Conservation (phyloP, 2,329 filamentous ascomycete species). For the Colletotrichum acutatum region DNA sequence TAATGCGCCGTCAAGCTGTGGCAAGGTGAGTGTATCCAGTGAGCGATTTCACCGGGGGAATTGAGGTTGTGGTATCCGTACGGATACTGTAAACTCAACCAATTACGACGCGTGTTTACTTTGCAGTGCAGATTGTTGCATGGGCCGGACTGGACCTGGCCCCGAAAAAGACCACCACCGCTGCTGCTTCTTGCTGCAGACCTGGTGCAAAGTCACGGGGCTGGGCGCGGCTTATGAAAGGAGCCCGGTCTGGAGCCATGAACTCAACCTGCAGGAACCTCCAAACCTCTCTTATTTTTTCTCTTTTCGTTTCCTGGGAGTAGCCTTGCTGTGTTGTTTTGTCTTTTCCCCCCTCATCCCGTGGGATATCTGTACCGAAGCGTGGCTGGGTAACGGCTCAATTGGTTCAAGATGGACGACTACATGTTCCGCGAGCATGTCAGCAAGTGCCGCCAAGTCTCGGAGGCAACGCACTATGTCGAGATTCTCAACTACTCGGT, state of each 20-base stretch:
- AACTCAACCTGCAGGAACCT: slow-evolving; percentile 30
- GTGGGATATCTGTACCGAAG: not conserved
- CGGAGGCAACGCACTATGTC: slow-evolving; percentile 65
- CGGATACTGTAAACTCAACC: not conserved
- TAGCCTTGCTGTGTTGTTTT: slow-evolving; percentile 11
- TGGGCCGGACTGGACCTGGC: slow-evolving; percentile 29
- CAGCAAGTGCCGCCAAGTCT: slow-evolving; percentile 57
- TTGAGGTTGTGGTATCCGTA: not conserved
- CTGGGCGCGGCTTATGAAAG: slow-evolving; percentile 35
- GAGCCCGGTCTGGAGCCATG: slow-evolving; percentile 30
- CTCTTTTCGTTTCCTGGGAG: not conserved
- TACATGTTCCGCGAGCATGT: slow-evolving; percentile 66
- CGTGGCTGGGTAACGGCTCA: slow-evolving; percentile 3
- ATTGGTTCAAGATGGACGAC: slow-evolving; percentile 62
- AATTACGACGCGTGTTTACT: slow-evolving; percentile 9
- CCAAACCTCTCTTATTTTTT: slow-evolving; percentile 14
- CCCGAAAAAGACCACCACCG: not conserved
- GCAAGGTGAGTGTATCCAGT: slow-evolving; percentile 15
- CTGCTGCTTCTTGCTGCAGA: slow-evolving; percentile 9
- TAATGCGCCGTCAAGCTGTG: not conserved
- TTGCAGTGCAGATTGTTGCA: slow-evolving; percentile 9
- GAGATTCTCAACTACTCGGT: slow-evolving; percentile 71
- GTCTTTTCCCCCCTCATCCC: not conserved
- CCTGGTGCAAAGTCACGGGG: slow-evolving; percentile 35
- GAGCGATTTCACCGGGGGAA: slow-evolving; percentile 1